Percentiles rank a stretch among this genome's conserved stretches.
Conservation (phyloP, 257 asterid genomes). For the Vinca minor region DNA sequence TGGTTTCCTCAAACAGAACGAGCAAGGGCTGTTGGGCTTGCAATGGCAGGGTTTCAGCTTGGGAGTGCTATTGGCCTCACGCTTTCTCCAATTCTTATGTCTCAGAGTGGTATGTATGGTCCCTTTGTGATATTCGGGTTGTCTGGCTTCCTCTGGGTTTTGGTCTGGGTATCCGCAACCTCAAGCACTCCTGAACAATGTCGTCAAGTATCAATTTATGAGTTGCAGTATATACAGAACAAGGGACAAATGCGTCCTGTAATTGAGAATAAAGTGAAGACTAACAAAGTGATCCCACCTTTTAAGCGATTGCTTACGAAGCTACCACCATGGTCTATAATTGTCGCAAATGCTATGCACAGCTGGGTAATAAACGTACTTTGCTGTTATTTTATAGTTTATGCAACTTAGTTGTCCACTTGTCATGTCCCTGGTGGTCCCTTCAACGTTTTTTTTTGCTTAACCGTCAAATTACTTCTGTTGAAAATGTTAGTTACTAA, state of each 20-base stretch:
- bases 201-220: slow-evolving; percentile 63
- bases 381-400: not conserved
- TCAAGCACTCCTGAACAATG: slow-evolving; percentile 75
- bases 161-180: slow-evolving; percentile 88
- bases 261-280: slow-evolving; percentile 29
- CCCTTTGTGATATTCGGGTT: slow-evolving; percentile 92
- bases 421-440: not conserved
- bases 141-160: slow-evolving; percentile 86
- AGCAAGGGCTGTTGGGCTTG: slow-evolving; percentile 97
- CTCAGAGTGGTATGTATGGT: slow-evolving; percentile 82
- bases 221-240: slow-evolving; percentile 69
- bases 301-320: slow-evolving; percentile 76
- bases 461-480: slow-evolving; percentile 8
- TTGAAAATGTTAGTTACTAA: not conserved
- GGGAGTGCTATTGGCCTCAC: slow-evolving; percentile 98
- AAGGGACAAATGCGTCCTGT: slow-evolving; percentile 29
- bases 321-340: slow-evolving; percentile 89
- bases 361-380: slow-evolving; percentile 69
- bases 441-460: not conserved
- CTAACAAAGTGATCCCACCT: slow-evolving; percentile 63
- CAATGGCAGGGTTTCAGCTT: slow-evolving; percentile 99
- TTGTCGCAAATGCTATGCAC: slow-evolving; percentile 94
- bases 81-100: slow-evolving; percentile 91
- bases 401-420: not conserved
- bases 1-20: slow-evolving; percentile 96